Conservation (phyloP, 2,329 filamentous ascomycete genomes). For the Colletotrichum eleusines region DNA sequence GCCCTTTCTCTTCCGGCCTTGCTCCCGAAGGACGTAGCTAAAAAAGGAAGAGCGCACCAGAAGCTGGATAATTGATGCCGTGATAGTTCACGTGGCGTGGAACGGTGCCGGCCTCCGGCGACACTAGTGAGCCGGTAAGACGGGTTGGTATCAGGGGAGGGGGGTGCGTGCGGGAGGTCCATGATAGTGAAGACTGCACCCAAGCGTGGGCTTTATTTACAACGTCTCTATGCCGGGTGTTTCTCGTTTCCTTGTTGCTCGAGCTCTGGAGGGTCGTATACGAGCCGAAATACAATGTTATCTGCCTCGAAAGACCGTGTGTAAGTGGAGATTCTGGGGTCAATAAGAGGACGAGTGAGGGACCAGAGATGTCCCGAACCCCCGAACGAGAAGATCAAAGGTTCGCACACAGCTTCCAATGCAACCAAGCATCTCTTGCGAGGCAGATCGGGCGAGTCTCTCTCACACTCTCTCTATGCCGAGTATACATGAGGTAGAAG, state of each 20-base stretch:
- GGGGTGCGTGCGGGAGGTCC: background rate
- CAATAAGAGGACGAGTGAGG: background rate
- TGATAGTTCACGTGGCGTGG: slow-evolving; percentile 13
- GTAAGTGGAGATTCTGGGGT: background rate
- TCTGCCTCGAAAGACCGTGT: slow-evolving; percentile 23
- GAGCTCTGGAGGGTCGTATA: slow-evolving; percentile 1
- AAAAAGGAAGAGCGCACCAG: background rate
- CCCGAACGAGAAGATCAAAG: background rate
- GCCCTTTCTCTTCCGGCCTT: background rate
- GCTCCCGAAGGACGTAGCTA: slow-evolving; percentile 7
- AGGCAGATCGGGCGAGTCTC: slow-evolving; percentile 18
- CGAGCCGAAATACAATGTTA: background rate
- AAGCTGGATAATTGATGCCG: slow-evolving; percentile 19
- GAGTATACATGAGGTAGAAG: background rate
- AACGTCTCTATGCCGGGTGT: background rate
- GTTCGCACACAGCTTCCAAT: slow-evolving; percentile 5
- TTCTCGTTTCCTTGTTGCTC: background rate
- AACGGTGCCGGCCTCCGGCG: slow-evolving; percentile 25
- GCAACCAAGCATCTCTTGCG: slow-evolving; percentile 7
- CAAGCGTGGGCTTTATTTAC: slow-evolving; percentile 7
- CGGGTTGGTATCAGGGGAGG: background rate
- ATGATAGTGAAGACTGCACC: slow-evolving; percentile 28
- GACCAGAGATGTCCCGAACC: slow-evolving; percentile 4
- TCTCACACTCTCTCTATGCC: background rate
- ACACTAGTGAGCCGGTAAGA: slow-evolving; percentile 19